Percentiles rank a stretch among this genome's conserved stretches.
Conservation (phyloP, 1,284 basidiomycete genomes). For the Ustilago loliicola region DNA sequence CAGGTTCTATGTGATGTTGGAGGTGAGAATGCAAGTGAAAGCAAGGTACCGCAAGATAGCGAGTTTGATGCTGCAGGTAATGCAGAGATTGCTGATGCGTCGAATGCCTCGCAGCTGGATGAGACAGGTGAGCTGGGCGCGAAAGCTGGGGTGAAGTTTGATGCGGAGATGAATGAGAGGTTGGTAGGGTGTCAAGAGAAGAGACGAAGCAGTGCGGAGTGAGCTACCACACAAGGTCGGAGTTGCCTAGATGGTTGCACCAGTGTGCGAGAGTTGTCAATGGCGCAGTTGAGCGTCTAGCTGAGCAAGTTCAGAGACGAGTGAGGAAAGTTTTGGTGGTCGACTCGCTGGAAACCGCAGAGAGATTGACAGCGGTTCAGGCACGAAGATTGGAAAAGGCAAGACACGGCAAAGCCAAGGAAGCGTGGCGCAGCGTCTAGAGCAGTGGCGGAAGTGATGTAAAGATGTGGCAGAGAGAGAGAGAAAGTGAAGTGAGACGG, state of each 20-base stretch:
- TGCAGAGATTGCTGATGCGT: constrained; percentile 1
- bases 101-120: not conserved
- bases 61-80: not conserved
- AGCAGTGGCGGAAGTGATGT: not conserved
- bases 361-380: constrained; percentile 2
- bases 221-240: too few species aligned
- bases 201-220: not conserved
- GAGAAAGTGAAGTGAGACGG: not conserved
- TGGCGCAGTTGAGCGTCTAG: not conserved
- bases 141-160: not conserved
- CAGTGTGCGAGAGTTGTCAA: not conserved
- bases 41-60: not conserved
- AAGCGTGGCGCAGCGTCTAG: constrained; percentile 7
- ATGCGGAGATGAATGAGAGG: not conserved
- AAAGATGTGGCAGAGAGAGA: not conserved
- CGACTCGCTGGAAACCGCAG: not conserved
- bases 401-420: constrained; percentile 4
- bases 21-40: not conserved
- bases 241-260: not conserved
- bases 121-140: constrained; percentile 5
- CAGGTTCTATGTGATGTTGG: not conserved
- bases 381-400: not conserved
- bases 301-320: too few species aligned
- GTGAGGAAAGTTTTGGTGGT: not conserved
- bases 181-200: not conserved